phyloP scores from a whole-genome alignment of 371 early-diverging fungal species.

The Lichtheimia ramosa region DNA sequence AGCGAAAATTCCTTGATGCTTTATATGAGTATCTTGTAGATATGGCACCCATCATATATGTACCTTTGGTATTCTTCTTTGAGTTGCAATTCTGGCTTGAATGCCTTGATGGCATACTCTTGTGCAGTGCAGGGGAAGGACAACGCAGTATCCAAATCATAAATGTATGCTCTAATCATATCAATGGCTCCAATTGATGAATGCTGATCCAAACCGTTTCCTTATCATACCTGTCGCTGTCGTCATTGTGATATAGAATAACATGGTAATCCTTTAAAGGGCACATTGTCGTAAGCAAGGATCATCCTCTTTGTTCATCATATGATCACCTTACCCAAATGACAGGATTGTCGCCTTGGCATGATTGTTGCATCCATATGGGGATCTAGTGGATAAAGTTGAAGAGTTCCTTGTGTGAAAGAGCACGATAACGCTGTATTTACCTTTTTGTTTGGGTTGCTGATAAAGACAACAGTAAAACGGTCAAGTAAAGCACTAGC shows the following conservation, averaged over 20 bases:
- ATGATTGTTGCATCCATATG: slow-evolving; percentile 14
- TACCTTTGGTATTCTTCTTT: slow-evolving; percentile 25
- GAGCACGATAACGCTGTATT: neutral
- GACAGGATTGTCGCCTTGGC: slow-evolving; percentile 11
- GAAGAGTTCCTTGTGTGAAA: neutral
- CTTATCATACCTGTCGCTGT: neutral
- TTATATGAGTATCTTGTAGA: neutral
- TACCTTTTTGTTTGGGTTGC: slow-evolving; percentile 30
- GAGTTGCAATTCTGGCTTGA: slow-evolving; percentile 28
- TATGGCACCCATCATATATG: neutral
- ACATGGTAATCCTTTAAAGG: slow-evolving; percentile 45
- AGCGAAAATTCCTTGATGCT: slow-evolving; percentile 28
- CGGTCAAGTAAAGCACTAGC: slow-evolving; percentile 13
- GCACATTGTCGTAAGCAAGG: neutral
- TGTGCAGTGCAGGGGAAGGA: slow-evolving; percentile 33
- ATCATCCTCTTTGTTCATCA: neutral
- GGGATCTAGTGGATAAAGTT: neutral
- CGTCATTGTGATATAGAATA: slow-evolving; percentile 18
- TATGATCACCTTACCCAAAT: slow-evolving; percentile 33
- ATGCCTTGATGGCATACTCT: slow-evolving; percentile 24
- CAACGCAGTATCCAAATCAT: slow-evolving; percentile 38
- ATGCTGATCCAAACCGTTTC: neutral
- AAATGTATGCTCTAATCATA: slow-evolving; percentile 14
- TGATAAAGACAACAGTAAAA: slow-evolving; percentile 37
- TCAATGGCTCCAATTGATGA: neutral